These are phyloP conservation scores for Arthrobotrys megalospora DNA, from an alignment of 2,329 filamentous ascomycete species.

Conservation along the genomic window DNA sequence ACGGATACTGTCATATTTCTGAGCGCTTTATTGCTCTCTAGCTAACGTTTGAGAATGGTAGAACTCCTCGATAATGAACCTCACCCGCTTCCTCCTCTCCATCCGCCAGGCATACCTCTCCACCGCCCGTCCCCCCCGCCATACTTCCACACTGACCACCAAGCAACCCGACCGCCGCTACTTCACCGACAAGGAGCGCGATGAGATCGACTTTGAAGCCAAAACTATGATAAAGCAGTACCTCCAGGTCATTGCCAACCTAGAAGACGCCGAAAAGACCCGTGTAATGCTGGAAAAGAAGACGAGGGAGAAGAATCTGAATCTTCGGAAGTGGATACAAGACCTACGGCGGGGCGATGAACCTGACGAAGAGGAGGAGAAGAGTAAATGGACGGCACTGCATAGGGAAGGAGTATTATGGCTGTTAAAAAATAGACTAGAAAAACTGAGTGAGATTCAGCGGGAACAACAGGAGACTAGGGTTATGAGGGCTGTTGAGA, in stretches of 20 bases:
- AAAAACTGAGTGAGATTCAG: conserved; percentile 83
- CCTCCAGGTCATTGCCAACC: conserved; percentile 82
- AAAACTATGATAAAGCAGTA: conserved; percentile 88
- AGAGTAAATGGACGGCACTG: conserved; percentile 76
- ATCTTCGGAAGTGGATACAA: conserved; percentile 74
- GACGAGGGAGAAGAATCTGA: conserved; percentile 80
- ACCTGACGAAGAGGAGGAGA: conserved; percentile 80
- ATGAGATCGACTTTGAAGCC: conserved; percentile 88
- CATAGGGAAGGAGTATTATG: conserved; percentile 88
- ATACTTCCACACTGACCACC: conserved; percentile 70
- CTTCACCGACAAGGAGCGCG: conserved; percentile 85
- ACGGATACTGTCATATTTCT: conserved; percentile 61
- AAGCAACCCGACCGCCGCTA: conserved; percentile 71
- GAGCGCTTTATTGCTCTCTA: not conserved
- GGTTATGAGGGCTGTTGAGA: conserved; percentile 86
- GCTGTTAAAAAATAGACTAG: conserved; percentile 82
- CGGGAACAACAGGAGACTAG: conserved; percentile 93
- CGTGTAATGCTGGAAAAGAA: conserved; percentile 82
- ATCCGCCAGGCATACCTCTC: conserved; percentile 94
- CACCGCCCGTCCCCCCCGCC: conserved; percentile 77
- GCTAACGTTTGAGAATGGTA: conserved; percentile 67
- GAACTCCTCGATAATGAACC: conserved; percentile 87
- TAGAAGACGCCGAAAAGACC: conserved; percentile 85
- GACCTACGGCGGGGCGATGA: conserved; percentile 77
- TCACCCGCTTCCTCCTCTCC: conserved; percentile 83